Base-by-base conservation (phyloP, 768 basidiomycete species). In the Boletus huronensis region DNA sequence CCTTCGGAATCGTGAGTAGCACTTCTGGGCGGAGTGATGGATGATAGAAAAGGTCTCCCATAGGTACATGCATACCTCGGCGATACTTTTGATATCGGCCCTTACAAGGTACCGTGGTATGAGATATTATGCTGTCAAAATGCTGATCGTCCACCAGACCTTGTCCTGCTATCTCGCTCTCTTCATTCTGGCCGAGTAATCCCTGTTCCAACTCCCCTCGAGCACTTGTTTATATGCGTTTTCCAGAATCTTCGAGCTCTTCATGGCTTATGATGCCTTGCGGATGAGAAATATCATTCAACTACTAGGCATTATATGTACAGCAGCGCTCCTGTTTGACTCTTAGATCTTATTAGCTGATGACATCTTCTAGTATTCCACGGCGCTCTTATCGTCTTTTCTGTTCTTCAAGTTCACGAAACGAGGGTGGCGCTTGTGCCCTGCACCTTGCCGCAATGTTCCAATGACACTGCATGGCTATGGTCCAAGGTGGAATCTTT, bases 181-280 rank as follows among this genome's bases (percentile, higher is more conserved):
- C 7, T 93, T 92, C 68, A 84, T 85, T 25, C 75, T 93, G 10
- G 91, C 88, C 53, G 90, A 89, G 90, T 91, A 66, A 48, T 81
- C 71, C 35, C 36, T 48, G 16, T 45, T 34, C 44, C 31, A 42
- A 14, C n/a, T 23, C 17, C 9, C 5, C 19, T 31, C 21, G 26
- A 4, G 3, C 25, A 29, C 17, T 28, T 55, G 8, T 31, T 63
- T 6, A 68, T 11, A 23, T 11, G 14, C 32, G 34, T 32, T 36
- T 50, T 17, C n/a, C 55, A 93, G 90, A 69, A 53, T 91, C 1
- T 93, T 93, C 57, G 89, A 92, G 63, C 70, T 91, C 6, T 72
- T 85, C 52, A 87, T 93, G 79, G 87, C 88, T 3, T 81, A 85
- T 58, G 91, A 93, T 75, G 91, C 91, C n/a, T 75, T 93, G 32